A percentile compares a stretch with the other conserved stretches of the same genome.
phyloP scores from a whole-genome alignment of 2,329 filamentous ascomycete species.

The Colletotrichum falcatum region DNA sequence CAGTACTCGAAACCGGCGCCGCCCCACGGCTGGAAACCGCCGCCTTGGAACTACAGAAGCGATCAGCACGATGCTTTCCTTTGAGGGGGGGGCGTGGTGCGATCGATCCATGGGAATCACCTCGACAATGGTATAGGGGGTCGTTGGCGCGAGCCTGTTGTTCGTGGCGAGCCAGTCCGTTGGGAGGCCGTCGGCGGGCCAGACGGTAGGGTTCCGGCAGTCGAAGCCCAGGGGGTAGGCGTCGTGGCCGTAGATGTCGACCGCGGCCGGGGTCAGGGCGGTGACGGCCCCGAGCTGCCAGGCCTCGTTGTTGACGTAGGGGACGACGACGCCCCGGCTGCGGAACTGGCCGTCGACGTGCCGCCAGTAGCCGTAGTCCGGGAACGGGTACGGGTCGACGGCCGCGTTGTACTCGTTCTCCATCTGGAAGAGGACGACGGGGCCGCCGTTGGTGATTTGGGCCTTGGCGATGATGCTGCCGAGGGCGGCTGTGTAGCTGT shows the following conservation, averaged over 20 bases:
- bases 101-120: constrained; percentile 43
- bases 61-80: constrained; percentile 44
- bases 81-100: constrained; percentile 12
- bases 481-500: constrained; percentile 68
- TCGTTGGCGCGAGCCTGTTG: constrained; percentile 70
- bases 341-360: constrained; percentile 74
- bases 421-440: constrained; percentile 76
- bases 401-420: constrained; percentile 73
- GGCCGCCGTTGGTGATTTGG: constrained; percentile 81
- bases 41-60: constrained; percentile 67
- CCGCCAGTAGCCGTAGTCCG: constrained; percentile 73
- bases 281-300: constrained; percentile 48
- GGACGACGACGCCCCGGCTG: constrained; percentile 74
- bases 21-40: constrained; percentile 78
- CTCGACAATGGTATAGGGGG: constrained; percentile 73
- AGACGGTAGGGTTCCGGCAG: constrained; percentile 61
- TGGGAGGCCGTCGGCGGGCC: constrained; percentile 69
- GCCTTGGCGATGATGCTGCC: constrained; percentile 72
- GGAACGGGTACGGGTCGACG: constrained; percentile 58
- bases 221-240: constrained; percentile 59
- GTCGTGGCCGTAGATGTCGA: constrained; percentile 63
- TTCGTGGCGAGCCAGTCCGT: constrained; percentile 69
- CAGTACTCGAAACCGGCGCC: constrained; percentile 76
- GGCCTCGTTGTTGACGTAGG: constrained; percentile 78
- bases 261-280: constrained; percentile 40